Evolutionary conservation across 2,329 filamentous ascomycete genomes (phyloP).

Genomic region (Sordariomycetes sp.): DNA sequence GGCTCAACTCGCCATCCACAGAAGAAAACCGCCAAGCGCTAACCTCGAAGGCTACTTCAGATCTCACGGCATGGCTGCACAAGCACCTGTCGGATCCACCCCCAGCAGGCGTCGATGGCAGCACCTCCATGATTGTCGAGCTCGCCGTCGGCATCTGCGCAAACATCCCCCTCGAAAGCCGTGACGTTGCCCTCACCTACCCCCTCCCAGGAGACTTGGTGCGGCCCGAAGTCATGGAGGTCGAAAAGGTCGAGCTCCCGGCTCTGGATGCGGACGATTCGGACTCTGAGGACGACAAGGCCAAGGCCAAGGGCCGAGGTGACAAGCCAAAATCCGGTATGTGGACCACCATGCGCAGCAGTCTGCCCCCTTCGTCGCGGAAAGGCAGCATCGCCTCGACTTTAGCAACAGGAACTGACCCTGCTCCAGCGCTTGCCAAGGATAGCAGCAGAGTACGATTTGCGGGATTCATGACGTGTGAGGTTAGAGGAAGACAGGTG

Average conservation of each 20-base stretch:
- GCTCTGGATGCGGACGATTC: constrained; percentile 40
- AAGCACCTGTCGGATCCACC: constrained; percentile 69
- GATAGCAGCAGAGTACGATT: constrained; percentile 56
- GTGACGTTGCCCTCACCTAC: constrained; percentile 83
- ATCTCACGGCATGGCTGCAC: constrained; percentile 60
- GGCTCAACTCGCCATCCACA: constrained; percentile 56
- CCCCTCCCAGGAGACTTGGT: constrained; percentile 68
- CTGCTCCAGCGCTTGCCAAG: constrained; percentile 31
- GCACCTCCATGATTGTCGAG: constrained; percentile 87
- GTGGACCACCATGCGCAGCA: constrained; percentile 13
- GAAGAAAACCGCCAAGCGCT: constrained; percentile 59
- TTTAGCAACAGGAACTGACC: constrained; percentile 15
- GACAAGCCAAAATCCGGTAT: constrained; percentile 41
- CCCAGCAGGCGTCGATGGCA: constrained; percentile 75
- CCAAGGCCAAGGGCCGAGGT: constrained; percentile 27
- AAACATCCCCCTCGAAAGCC: constrained; percentile 82
- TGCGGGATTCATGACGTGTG: constrained; percentile 64
- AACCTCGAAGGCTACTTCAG: constrained; percentile 59
- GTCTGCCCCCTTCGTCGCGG: constrained; percentile 4
- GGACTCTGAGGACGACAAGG: constrained; percentile 32
- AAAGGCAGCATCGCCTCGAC: constrained; percentile 18
- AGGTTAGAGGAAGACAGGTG: constrained; percentile 68
- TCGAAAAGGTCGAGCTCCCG: constrained; percentile 65
- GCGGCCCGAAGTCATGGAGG: constrained; percentile 70
- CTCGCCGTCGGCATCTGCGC: constrained; percentile 77